phyloP scores from a whole-genome alignment of 2,329 filamentous ascomycete genomes.

The Diaporthe sp. region DNA sequence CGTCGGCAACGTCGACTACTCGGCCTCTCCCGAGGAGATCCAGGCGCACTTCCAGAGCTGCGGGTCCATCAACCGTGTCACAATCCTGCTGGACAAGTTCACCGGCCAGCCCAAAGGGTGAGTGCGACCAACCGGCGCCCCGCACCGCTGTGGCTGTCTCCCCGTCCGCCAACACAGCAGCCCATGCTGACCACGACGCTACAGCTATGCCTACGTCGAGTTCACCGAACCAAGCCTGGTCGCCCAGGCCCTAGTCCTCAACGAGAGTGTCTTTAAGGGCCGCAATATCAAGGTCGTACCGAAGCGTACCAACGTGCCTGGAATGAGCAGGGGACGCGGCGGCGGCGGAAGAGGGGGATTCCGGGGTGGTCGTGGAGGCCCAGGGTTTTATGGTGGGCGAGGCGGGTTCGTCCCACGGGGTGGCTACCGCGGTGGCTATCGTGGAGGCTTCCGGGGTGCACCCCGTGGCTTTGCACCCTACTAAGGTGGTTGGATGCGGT shows the following conservation, averaged over 20 bases:
- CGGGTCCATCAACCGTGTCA: constrained; percentile 97
- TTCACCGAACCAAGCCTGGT: constrained; percentile 41
- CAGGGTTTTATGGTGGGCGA: constrained; percentile 57
- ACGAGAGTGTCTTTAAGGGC: constrained; percentile 96
- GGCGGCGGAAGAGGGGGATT: constrained; percentile 72
- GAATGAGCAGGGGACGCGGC: constrained; percentile 89
- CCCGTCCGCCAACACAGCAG: not conserved
- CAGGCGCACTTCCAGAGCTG: constrained; percentile 98
- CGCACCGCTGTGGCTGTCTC: constrained; percentile 1
- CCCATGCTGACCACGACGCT: constrained; percentile 41
- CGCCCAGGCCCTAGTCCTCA: constrained; percentile 77
- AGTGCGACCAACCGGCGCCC: constrained; percentile 50
- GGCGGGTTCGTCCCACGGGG: constrained; percentile 68
- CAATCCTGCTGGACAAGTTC: constrained; percentile 97
- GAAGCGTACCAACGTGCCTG: constrained; percentile 96
- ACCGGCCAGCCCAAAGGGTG: constrained; percentile 99
- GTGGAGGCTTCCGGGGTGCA: constrained; percentile 67
- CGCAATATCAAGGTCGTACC: constrained; percentile 95
- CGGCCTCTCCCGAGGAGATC: constrained; percentile 96
- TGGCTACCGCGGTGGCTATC: constrained; percentile 72
- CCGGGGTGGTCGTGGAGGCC: constrained; percentile 62
- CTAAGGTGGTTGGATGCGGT: constrained; percentile 53
- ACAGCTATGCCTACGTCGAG: constrained; percentile 94
- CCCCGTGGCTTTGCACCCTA: constrained; percentile 76
- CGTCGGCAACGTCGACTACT: constrained; percentile 98